Evolutionary conservation across 495 filamentous ascomycete species (phyloP).

Genomic region (Symbiotaphrina buchneri): DNA sequence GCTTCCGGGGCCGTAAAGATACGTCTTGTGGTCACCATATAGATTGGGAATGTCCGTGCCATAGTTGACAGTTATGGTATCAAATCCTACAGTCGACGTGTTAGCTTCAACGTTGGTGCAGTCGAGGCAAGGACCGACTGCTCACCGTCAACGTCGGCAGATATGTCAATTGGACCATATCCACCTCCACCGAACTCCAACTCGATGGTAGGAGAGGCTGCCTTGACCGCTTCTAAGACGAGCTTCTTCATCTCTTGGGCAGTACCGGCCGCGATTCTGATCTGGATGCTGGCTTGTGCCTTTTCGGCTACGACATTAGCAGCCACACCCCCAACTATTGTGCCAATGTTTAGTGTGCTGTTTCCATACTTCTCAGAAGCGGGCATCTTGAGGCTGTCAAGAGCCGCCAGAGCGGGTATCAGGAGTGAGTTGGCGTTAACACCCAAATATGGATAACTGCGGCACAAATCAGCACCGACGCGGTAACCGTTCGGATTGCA

Average conservation of each 20-base stretch:
- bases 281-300: slow-evolving; percentile 40
- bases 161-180: slow-evolving; percentile 19
- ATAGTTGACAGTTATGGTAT: slow-evolving; percentile 64
- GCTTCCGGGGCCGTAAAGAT: slow-evolving; percentile 72
- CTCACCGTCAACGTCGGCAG: slow-evolving; percentile 53
- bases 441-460: slow-evolving; percentile 64
- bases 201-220: slow-evolving; percentile 32
- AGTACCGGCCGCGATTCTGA: slow-evolving; percentile 54
- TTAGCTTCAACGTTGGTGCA: not conserved
- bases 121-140: not conserved
- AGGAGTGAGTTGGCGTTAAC: slow-evolving; percentile 56
- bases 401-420: slow-evolving; percentile 35
- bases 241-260: slow-evolving; percentile 28
- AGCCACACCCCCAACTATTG: slow-evolving; percentile 62
- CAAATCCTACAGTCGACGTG: slow-evolving; percentile 31
- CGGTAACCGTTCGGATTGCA: too few species aligned
- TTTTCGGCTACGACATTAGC: slow-evolving; percentile 64
- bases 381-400: slow-evolving; percentile 48
- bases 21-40: slow-evolving; percentile 47
- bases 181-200: slow-evolving; percentile 14
- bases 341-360: slow-evolving; percentile 72
- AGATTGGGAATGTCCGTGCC: slow-evolving; percentile 80
- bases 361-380: slow-evolving; percentile 54
- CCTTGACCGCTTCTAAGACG: slow-evolving; percentile 34
- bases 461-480: too few species aligned